Percentiles rank a stretch among this genome's conserved stretches.
These are phyloP conservation scores for Pyricularia pennisetigena DNA, from an alignment of 2,329 filamentous ascomycete species.

Conservation along the genomic window DNA sequence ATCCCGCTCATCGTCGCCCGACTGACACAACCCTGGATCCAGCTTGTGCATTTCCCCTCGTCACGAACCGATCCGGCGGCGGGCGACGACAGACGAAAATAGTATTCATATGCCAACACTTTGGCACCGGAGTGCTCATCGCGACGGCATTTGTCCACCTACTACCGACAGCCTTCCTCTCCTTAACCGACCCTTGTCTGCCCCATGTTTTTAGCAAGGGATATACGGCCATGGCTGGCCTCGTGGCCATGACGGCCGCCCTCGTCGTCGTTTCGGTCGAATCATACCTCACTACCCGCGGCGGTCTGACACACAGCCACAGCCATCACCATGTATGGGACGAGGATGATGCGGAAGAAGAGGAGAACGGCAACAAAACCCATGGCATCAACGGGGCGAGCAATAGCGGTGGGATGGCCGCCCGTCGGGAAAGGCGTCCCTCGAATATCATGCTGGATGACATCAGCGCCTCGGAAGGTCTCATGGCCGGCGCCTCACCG, in stretches of 20 bases:
- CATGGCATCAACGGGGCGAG: background rate
- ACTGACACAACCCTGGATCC: background rate
- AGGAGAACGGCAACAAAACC: slow-evolving; percentile 16
- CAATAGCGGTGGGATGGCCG: slow-evolving; percentile 21
- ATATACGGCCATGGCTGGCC: slow-evolving; percentile 72
- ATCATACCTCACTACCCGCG: slow-evolving; percentile 70
- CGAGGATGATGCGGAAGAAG: slow-evolving; percentile 24
- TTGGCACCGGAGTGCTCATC: slow-evolving; percentile 76
- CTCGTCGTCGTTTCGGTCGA: slow-evolving; percentile 77
- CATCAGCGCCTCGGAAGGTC: slow-evolving; percentile 38
- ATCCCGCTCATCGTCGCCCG: background rate
- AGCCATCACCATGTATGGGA: slow-evolving; percentile 47
- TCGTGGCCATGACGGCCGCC: slow-evolving; percentile 76
- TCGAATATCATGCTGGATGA: slow-evolving; percentile 41
- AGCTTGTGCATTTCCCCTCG: slow-evolving; percentile 58
- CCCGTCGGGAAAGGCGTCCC: slow-evolving; percentile 30
- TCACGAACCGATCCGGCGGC: slow-evolving; percentile 49
- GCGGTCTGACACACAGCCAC: slow-evolving; percentile 45
- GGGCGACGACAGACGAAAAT: slow-evolving; percentile 44
- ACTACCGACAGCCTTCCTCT: slow-evolving; percentile 57
- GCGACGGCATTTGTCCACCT: slow-evolving; percentile 79
- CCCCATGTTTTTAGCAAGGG: slow-evolving; percentile 68
- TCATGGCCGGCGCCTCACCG: slow-evolving; percentile 50
- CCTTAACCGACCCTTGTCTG: slow-evolving; percentile 60
- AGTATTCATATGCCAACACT: slow-evolving; percentile 58